A percentile compares a stretch with the other conserved stretches of the same genome.
Evolutionary conservation across 768 basidiomycete genomes (phyloP).

Genomic region (Psilocybe tampanensis): DNA sequence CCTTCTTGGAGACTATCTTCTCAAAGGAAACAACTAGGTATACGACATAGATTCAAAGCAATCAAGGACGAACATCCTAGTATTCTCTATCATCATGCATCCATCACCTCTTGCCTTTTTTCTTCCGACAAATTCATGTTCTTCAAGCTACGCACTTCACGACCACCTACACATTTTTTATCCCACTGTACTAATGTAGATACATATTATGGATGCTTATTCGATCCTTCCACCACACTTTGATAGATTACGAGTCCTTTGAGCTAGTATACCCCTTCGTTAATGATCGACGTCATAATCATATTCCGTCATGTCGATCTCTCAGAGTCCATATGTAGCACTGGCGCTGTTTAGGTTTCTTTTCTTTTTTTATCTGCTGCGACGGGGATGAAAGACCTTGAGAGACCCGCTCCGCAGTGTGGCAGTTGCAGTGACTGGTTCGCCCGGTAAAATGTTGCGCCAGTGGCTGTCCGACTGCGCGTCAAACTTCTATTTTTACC

Average conservation of each 20-base stretch:
- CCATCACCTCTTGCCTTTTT: constrained; percentile 5
- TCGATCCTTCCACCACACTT: neutral
- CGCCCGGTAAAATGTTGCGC: too few species aligned
- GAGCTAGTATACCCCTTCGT: constrained; percentile 17
- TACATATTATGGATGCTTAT: constrained; percentile 21
- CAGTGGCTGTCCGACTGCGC: too few species aligned
- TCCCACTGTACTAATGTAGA: constrained; percentile 22
- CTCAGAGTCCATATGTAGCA: too few species aligned
- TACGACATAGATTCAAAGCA: neutral
- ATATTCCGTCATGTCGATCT: neutral
- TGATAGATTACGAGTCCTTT: constrained; percentile 15
- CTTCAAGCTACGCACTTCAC: constrained; percentile 1
- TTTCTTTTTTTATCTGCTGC: too few species aligned
- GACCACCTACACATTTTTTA: constrained; percentile 6
- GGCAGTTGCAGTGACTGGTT: too few species aligned
- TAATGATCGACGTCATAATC: constrained; percentile 18
- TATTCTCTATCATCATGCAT: too few species aligned
- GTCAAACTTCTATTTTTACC: too few species aligned
- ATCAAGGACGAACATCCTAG: too few species aligned
- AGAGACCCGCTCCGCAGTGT: too few species aligned
- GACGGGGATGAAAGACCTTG: too few species aligned
- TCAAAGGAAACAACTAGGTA: neutral
- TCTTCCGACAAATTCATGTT: neutral
- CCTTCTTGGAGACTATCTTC: too few species aligned
- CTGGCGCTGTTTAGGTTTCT: too few species aligned